Evolutionary conservation across 2,329 filamentous ascomycete genomes (phyloP), one percentile per base, ranked within the genome.

Genomic region (Colletotrichum graminicola): DNA sequence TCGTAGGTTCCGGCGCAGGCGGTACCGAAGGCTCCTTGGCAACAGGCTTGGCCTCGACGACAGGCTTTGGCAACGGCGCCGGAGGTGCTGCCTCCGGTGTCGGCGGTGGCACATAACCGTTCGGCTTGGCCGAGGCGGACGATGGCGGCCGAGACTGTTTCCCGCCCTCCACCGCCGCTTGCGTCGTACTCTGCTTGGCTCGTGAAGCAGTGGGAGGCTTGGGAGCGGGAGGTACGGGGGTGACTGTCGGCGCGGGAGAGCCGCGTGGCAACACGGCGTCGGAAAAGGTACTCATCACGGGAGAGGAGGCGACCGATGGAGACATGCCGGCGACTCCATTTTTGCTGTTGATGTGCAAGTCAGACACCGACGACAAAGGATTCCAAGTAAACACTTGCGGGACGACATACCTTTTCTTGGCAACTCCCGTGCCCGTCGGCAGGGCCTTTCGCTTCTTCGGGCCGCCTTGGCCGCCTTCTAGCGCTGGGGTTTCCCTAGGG

Each of bases 301-400:
- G 93, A 1, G 94, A 95, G 1, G 94, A 92, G n/a, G 90, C 88
- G 74, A 92, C 84, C 3, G 91, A 91, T 23, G 93, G 90, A 1
- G 93, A 93, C 76, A 90, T 88, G 70, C 85, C 87, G 34, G 84
- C 83, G 43, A 76, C 73, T 34, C 80, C 79, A 67, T 81, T 82
- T 66, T 79, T 83, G 68, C 76, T 77, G 63, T 64, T 74, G 75
- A 62, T 26, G 45, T 56, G 71, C 14, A 54, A 57, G 63, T 77
- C 73, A 77, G 66, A 32, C 8, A 26, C 8, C 23, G 45, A 51
- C 23, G n/a, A n/a, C 36, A 36, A 34, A 41, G 21, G 29, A 29
- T 62, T 41, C 41, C 23, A 26, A 34, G 41, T 6, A 47, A 5
- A 41, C 21, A 56, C 36, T 21, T 8, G 16, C 5, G 6, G 32